These are phyloP conservation scores for Aspergillus flavus DNA, from an alignment of 2,329 filamentous ascomycete genomes.

Conservation along the genomic window DNA sequence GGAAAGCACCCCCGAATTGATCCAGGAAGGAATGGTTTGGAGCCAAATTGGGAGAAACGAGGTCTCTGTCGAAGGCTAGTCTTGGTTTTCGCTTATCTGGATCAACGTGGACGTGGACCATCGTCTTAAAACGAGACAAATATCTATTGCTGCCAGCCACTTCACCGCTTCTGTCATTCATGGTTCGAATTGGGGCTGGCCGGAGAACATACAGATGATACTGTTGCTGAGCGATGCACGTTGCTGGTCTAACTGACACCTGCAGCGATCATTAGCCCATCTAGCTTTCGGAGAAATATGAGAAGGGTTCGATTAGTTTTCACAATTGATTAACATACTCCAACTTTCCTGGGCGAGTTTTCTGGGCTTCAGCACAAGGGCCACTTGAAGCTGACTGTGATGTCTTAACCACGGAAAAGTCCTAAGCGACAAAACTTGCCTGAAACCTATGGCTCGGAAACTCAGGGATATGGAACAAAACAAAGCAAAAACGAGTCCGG, in stretches of 20 bases:
- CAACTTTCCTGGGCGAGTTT: not conserved
- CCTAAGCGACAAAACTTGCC: slow-evolving; percentile 1
- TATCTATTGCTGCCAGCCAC: slow-evolving; percentile 11
- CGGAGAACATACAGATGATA: slow-evolving; percentile 10
- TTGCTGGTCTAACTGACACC: slow-evolving; percentile 24
- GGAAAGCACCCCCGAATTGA: not conserved
- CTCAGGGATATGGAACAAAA: not conserved
- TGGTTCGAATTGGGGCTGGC: slow-evolving; percentile 9
- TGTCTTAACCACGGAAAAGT: slow-evolving; percentile 10
- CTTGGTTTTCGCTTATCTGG: slow-evolving; percentile 13
- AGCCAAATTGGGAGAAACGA: slow-evolving; percentile 7
- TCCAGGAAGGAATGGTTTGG: slow-evolving; percentile 3
- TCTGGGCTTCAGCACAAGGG: not conserved
- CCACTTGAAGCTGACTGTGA: not conserved
- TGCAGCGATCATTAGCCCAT: slow-evolving; percentile 28
- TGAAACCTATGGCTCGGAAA: not conserved
- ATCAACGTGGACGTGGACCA: slow-evolving; percentile 18
- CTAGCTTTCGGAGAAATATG: slow-evolving; percentile 24
- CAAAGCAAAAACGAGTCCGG: not conserved
- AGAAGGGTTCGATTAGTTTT: slow-evolving; percentile 25
- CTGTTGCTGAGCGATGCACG: slow-evolving; percentile 20
- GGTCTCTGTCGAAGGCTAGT: slow-evolving; percentile 9
- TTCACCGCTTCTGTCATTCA: slow-evolving; percentile 31
- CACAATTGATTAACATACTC: slow-evolving; percentile 13
- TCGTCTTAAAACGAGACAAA: slow-evolving; percentile 23